Base-by-base conservation (phyloP, 305 asterid genomes). In the Rubia balearica region DNA sequence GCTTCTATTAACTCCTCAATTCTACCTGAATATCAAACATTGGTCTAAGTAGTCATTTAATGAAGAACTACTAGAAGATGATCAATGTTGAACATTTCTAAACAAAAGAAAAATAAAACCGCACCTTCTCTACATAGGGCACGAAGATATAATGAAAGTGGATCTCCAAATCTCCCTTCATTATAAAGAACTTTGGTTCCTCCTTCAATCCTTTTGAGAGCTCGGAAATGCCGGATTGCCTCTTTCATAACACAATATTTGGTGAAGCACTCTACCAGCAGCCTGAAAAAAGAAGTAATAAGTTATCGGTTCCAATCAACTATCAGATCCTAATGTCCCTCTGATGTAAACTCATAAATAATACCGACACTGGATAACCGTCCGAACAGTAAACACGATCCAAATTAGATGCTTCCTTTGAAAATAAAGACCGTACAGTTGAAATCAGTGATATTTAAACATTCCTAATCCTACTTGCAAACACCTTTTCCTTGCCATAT, bases 201-300 rank as follows among this genome's bases (percentile, higher is more conserved):
- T 24, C 95, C 96, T 82, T 91, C 96, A 79, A 82, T 80, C 71
- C 72, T 84, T 73, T 85, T 89, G 55, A 94, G 93, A 64, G 82
- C 99, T 77, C 96, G 99, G 73, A 94, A 94, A 84, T 94, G 99
- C 42, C 99, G 83, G 73, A 94, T 89, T 79, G 99, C 96, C 85
- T 94, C 99, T 74, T 77, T 86, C 42, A 85, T 81, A 74, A 91
- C 99, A 83, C 98, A 89, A 78, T 94, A 94, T 90, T 94, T 94
- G 74, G 97, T 84, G 82, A 91, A 88, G 88, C 99, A 94, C 80
- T 94, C 99, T 82, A 91, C 93, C 89, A 91, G 84, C 85, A 88
- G 76, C 81, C 99, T 94, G 77, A 62, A 62, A 19, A 60, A 17
- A n/a, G 46, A 5, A 55, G 22, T 45, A 8, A 14, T 14, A 55